Percentiles rank a stretch among this genome's conserved stretches.
Conservation (phyloP, 2,329 filamentous ascomycete species). For the Beauveria sp. region DNA sequence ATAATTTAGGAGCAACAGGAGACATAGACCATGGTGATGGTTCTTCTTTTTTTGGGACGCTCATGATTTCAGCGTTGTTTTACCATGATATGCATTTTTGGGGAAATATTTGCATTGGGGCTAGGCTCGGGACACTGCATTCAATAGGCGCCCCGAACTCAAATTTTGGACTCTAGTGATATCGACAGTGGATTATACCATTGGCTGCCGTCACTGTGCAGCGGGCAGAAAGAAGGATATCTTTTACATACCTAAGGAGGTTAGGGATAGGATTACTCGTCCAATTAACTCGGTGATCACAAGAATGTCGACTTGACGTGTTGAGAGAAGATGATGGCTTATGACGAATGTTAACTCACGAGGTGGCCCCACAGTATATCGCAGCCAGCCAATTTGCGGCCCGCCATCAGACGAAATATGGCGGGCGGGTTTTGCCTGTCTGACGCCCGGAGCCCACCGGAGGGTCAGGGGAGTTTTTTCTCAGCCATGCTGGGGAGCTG, state of each 20-base stretch:
- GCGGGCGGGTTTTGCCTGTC: constrained; percentile 2
- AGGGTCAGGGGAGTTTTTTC: constrained; percentile 12
- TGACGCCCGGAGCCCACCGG: constrained; percentile 7
- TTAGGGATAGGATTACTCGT: constrained; percentile 1
- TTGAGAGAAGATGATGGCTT: neutral
- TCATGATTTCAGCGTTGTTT: constrained; percentile 9
- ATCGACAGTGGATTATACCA: constrained; percentile 3
- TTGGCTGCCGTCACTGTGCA: neutral
- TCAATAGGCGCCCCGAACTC: neutral
- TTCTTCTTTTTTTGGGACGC: neutral
- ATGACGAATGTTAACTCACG: neutral
- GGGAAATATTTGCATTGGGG: neutral
- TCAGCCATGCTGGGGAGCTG: neutral
- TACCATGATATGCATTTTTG: constrained; percentile 3
- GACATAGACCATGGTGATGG: neutral
- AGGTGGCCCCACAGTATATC: constrained; percentile 1
- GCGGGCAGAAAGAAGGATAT: neutral
- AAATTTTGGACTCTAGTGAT: neutral
- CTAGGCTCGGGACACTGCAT: neutral
- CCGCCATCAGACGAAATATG: constrained; percentile 6
- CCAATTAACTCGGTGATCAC: neutral
- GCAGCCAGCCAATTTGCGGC: neutral
- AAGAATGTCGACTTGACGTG: neutral
- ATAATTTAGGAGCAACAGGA: neutral
- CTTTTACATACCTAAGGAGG: neutral